A percentile compares a stretch with the other conserved stretches of the same genome.
These are phyloP conservation scores for Sideroxylon spinosum DNA, from an alignment of 179 eudicot genomes.

Conservation along the genomic window DNA sequence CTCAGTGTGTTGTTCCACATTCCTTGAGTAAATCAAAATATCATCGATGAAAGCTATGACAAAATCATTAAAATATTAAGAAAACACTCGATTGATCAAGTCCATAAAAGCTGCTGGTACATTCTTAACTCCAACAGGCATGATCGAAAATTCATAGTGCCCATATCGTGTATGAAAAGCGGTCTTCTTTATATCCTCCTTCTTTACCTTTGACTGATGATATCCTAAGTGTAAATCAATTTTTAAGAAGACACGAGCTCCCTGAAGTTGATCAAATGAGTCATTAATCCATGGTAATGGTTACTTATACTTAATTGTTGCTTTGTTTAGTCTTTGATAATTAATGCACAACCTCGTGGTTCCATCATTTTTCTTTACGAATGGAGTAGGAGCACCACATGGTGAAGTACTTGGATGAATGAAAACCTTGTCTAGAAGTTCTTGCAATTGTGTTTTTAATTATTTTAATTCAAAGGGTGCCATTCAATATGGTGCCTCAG, in stretches of 20 bases:
- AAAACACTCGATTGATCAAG: neutral
- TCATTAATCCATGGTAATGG: neutral
- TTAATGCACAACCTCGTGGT: neutral
- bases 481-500: neutral
- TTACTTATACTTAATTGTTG: neutral
- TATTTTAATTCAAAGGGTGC: neutral
- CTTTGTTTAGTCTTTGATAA: neutral
- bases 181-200: neutral
- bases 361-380: neutral
- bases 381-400: neutral
- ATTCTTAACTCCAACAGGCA: neutral
- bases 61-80: neutral
- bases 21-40: neutral
- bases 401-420: neutral
- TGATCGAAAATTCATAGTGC: neutral
- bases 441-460: neutral
- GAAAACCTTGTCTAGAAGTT: neutral
- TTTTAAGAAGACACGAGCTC: neutral
- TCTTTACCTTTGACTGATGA: neutral
- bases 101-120: neutral
- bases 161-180: neutral
- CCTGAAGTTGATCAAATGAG: neutral
- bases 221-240: neutral
- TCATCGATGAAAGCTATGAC: neutral
- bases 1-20: neutral